Conservation (phyloP, 768 basidiomycete species). For the Lactarius quietus region DNA sequence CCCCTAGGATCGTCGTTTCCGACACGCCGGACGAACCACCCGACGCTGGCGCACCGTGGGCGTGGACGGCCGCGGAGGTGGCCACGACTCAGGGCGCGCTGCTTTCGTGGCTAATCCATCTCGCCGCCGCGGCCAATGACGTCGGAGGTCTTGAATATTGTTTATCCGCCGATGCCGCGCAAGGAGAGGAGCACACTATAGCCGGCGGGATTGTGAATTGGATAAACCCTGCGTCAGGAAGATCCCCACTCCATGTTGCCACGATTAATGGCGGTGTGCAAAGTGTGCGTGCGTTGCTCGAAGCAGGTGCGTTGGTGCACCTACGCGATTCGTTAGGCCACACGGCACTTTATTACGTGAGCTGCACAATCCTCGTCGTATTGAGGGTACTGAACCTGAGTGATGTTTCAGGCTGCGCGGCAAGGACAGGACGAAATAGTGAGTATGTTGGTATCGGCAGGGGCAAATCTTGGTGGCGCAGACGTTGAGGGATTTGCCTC, state of each 20-base stretch:
- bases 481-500: conserved; percentile 57
- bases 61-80: conserved; percentile 74
- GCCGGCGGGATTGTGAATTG: conserved; percentile 72
- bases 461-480: conserved; percentile 67
- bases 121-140: conserved; percentile 73
- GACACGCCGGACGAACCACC: conserved; percentile 40
- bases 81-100: conserved; percentile 64
- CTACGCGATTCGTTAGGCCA: conserved; percentile 76
- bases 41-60: conserved; percentile 60
- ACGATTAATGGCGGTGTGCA: conserved; percentile 58
- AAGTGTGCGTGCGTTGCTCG: conserved; percentile 49
- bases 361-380: conserved; percentile 27
- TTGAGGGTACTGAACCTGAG: neutral
- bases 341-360: conserved; percentile 78
- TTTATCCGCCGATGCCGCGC: conserved; percentile 32
- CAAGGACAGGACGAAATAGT: conserved; percentile 62
- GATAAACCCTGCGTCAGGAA: conserved; percentile 63
- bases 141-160: conserved; percentile 59
- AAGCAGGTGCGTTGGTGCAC: conserved; percentile 79
- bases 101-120: conserved; percentile 73
- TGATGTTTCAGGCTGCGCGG: conserved; percentile 58
- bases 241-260: conserved; percentile 77
- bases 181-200: conserved; percentile 36
- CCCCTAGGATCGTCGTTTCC: conserved; percentile 38
- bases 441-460: conserved; percentile 62